These are phyloP conservation scores for Brassica cretica DNA, from an alignment of 345 rosid species.

Conservation along the genomic window DNA sequence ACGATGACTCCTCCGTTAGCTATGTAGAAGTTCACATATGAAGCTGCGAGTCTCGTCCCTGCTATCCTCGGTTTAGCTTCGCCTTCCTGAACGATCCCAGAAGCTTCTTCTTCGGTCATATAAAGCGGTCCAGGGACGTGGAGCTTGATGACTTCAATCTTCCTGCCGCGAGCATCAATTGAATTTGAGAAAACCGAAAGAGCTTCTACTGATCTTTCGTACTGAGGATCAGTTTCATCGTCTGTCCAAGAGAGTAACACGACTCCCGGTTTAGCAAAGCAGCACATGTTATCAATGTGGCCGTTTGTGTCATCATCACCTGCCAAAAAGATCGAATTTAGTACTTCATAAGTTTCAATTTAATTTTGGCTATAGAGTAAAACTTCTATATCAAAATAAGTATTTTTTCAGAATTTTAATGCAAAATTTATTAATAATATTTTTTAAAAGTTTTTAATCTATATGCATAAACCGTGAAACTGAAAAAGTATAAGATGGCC, in stretches of 20 bases:
- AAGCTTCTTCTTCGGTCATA: conserved; percentile 85
- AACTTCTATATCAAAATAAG: too few species aligned
- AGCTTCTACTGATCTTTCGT: conserved; percentile 70
- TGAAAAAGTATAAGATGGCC: background rate
- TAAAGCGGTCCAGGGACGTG: conserved; percentile 82
- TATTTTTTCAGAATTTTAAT: too few species aligned
- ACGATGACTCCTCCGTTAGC: conserved; percentile 69
- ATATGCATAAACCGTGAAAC: too few species aligned
- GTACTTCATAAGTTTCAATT: too few species aligned
- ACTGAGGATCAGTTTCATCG: conserved; percentile 68
- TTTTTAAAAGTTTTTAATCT: too few species aligned
- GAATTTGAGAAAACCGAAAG: conserved; percentile 54
- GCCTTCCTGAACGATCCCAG: conserved; percentile 57
- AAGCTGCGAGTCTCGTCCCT: conserved; percentile 85
- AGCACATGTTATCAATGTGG: conserved; percentile 94
- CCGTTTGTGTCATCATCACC: conserved; percentile 99
- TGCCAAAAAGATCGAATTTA: conserved; percentile 31
- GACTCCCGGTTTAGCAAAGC: conserved; percentile 85
- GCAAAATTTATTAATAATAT: too few species aligned
- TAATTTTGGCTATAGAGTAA: too few species aligned
- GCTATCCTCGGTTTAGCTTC: conserved; percentile 64
- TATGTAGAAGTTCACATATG: conserved; percentile 80
- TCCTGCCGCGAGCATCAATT: conserved; percentile 74
- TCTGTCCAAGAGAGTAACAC: conserved; percentile 86
- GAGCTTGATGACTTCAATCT: conserved; percentile 70